A percentile compares a stretch with the other conserved stretches of the same genome.
phyloP scores from a whole-genome alignment of 129 eudicot genomes.

The Cynara cardunculus region DNA sequence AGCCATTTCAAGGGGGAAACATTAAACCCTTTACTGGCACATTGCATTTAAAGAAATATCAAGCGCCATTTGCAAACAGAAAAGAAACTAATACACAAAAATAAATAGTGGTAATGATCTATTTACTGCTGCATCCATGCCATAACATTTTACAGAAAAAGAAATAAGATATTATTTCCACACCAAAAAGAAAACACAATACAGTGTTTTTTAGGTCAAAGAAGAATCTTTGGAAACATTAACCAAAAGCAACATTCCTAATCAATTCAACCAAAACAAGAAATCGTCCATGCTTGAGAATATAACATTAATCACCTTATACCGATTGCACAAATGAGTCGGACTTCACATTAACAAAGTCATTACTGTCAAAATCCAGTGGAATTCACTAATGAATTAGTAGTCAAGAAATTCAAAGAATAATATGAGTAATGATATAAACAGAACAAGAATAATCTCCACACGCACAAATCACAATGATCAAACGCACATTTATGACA shows the following conservation, averaged over 20 bases:
- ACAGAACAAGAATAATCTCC: neutral
- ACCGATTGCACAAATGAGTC: neutral
- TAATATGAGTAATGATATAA: neutral
- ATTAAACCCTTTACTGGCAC: neutral
- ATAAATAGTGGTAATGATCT: neutral
- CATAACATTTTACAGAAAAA: neutral
- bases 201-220: neutral
- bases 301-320: neutral
- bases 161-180: neutral
- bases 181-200: conserved; percentile 5
- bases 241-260: neutral
- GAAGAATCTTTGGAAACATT: neutral
- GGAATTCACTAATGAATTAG: neutral
- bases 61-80: neutral
- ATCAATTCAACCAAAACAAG: neutral
- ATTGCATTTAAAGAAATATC: neutral
- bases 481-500: neutral
- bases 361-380: neutral
- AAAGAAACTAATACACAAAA: neutral
- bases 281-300: neutral
- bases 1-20: neutral
- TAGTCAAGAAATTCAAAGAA: neutral
- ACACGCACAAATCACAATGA: neutral
- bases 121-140: neutral
- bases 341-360: neutral